Evolutionary conservation across 306 rosid genomes (phyloP), one percentile per base, ranked within the genome.

Genomic region (Casuarina glauca): DNA sequence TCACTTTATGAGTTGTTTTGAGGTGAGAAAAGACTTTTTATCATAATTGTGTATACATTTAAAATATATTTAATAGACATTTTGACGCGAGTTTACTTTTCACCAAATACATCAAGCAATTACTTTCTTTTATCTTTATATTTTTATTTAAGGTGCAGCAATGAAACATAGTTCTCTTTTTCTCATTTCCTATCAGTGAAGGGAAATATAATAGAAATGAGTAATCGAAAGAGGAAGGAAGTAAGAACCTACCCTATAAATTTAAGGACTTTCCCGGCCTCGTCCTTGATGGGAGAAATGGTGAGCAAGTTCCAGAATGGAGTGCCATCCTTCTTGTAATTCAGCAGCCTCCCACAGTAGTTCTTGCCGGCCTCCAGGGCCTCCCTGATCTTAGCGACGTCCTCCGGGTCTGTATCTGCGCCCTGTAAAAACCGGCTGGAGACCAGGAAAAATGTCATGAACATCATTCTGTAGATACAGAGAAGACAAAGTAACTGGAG

Each of bases 401-500:
- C 97, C 12, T 71, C 79, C 3, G 97, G 86, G 84, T 92, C 92
- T 41, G 98, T 92, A 52, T 80, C 95, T 66, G 91, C 81, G 7
- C 98, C 98, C 90, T 95, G 98, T 66, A 95, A 85, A 89, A 95
- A 92, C 32, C 98, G 98, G 79, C 98, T 95, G 86, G 46, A 60
- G 20, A 78, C 49, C 53, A 38, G 32, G 19, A 7, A 49, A 49
- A 16, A 4, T 43, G 67, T 79, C 51, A 43, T 78, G 49, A 67
- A 63, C 41, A 73, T 84, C 77, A 60, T 72, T 76, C 68, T 46
- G 1, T 46, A 17, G 13, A 26, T 26, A 26, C 32, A 26, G 32
- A 26, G 1, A 26, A 26, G 32, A 26, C 32, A 26, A 26, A 26
- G 32, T 26, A 26, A 26, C 32, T 26, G 32, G 32, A 26, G 3